These are phyloP conservation scores for Coemansia sp. DNA, from an alignment of 192 early-diverging fungal genomes.

Conservation along the genomic window DNA sequence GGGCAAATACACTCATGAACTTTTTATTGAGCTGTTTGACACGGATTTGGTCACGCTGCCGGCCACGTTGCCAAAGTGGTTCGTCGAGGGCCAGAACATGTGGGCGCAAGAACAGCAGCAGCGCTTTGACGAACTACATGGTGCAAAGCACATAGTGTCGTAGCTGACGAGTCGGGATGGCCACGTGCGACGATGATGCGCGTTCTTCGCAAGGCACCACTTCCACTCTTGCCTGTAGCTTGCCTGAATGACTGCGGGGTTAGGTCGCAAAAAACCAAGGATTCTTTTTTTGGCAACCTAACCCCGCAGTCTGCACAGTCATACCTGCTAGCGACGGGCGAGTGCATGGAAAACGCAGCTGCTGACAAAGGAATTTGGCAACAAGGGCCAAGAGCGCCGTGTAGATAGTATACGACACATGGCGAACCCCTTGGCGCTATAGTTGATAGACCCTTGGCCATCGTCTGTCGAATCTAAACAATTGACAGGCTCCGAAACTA, in stretches of 20 bases:
- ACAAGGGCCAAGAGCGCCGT: background rate
- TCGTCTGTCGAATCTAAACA: background rate
- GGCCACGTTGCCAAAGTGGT: conserved; percentile 76
- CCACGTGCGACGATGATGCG: background rate
- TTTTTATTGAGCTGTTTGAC: conserved; percentile 97
- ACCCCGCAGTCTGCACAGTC: background rate
- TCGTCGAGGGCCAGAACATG: conserved; percentile 70
- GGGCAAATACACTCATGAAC: conserved; percentile 84
- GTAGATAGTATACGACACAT: background rate
- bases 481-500: background rate
- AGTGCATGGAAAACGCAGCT: background rate
- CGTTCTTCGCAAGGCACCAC: background rate
- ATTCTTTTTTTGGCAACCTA: background rate
- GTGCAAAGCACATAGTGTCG: background rate
- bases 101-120: conserved; percentile 55
- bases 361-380: background rate
- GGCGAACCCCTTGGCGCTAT: background rate
- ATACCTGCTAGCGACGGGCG: background rate
- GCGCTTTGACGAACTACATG: conserved; percentile 35
- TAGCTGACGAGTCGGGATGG: background rate
- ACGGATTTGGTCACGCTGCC: conserved; percentile 89
- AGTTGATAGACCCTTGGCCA: too few species aligned
- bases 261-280: too few species aligned
- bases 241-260: too few species aligned
- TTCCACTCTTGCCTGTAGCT: too few species aligned